Conservation (phyloP, 208 protist species). For the Acanthamoeba lugdunensis region DNA sequence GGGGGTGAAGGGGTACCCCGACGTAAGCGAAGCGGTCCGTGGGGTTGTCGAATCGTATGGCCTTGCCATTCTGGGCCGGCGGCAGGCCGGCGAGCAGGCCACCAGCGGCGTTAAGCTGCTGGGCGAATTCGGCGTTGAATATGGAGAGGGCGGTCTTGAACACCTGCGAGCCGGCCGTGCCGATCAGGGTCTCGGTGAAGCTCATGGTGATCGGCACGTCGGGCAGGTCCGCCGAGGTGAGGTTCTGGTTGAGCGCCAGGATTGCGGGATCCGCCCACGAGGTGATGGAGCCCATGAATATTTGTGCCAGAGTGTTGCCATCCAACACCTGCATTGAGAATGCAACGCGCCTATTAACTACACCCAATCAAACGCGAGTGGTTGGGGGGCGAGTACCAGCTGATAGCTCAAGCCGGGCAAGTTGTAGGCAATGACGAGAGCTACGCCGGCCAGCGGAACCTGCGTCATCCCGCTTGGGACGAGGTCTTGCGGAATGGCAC, state of each 20-base stretch:
- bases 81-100: not conserved
- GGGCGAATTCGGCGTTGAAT: not conserved
- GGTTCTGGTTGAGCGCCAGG: not conserved
- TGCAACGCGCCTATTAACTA: not conserved
- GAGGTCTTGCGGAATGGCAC: not conserved
- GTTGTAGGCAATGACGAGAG: slow-evolving; percentile 51
- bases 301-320: not conserved
- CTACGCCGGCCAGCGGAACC: slow-evolving; percentile 17
- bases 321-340: not conserved
- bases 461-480: not conserved
- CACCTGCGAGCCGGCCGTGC: slow-evolving; percentile 1
- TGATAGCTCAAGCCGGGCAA: not conserved
- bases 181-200: slow-evolving; percentile 20
- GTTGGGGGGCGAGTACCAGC: not conserved
- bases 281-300: slow-evolving; percentile 22
- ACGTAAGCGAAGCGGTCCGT: not conserved
- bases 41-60: not conserved
- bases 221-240: not conserved
- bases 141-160: slow-evolving; percentile 40
- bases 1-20: not conserved
- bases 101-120: not conserved
- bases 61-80: not conserved
- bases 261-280: slow-evolving; percentile 45
- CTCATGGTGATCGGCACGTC: slow-evolving; percentile 17
- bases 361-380: not conserved